Base-by-base conservation (phyloP, 140 eudicot species). In the Oenanthe javanica region DNA sequence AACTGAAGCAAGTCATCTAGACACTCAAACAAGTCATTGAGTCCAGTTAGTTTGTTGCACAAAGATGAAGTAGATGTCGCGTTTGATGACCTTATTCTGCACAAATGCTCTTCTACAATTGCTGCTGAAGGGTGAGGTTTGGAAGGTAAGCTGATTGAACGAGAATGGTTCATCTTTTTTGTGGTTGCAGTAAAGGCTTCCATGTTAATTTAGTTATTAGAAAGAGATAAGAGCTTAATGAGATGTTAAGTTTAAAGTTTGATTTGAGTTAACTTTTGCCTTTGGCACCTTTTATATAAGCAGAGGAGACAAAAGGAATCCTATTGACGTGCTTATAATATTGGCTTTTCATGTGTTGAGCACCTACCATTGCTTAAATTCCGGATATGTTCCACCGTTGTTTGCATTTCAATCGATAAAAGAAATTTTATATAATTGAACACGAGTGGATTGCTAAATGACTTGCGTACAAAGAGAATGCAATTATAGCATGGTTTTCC, bases 181-280 rank as follows among this genome's bases (percentile, higher is more conserved):
- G 38, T 31, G 73, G 47, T 71, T 81, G 80, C 45, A 57, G 79
- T 46, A 73, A n/a, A 14, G 50, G 72, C n/a, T 46, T 79, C 82
- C 87, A 84, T 84, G 25, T 66, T 11, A 5, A 19, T 5, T 19
- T 0, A 18, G 64, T 19, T 4, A 57, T 1, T 66, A 2, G 19
- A 27, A 66, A 67, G 73, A 25, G 42, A 25, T 18, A 67, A 12
- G 73, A 67, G 18, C 19, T 1, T 42, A 14, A 70, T 4, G 25
- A 70, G 19, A 70, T 70, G 49, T 70, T 70, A 42, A 70, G n/a
- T 15, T 38, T 16, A 70, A 38, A 6, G 75, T 70, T 31, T 71
- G 48, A 25, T 71, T 43, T 72, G 77, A 72, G n/a, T 21, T 38
- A 72, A 72, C 45, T n/a, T 71, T 2, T 38, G 77, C 52, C 38